Evolutionary conservation across 2,329 filamentous ascomycete species (phyloP).

Genomic region (Fusarium sp.): DNA sequence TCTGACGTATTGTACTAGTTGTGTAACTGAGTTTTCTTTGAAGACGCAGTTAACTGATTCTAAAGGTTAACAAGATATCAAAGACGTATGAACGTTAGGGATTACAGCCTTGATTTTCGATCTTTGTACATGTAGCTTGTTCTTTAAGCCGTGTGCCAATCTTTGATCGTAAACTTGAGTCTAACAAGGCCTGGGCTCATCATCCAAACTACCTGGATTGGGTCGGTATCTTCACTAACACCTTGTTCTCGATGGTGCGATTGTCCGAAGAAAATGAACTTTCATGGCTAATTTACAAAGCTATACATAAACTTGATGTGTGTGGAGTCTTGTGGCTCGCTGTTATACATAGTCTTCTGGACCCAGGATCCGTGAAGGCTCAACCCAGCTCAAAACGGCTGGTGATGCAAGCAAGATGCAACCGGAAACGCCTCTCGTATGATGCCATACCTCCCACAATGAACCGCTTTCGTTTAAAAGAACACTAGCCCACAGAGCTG

Average conservation of each 20-base stretch:
- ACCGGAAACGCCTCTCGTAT: conserved; percentile 39
- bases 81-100: too few species aligned
- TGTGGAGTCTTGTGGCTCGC: conserved; percentile 47
- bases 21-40: too few species aligned
- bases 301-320: conserved; percentile 33
- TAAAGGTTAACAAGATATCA: too few species aligned
- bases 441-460: conserved; percentile 12
- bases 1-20: too few species aligned
- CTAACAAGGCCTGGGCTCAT: neutral
- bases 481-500: neutral
- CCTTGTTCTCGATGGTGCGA: neutral
- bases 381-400: conserved; percentile 15
- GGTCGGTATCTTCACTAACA: neutral
- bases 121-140: neutral
- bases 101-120: too few species aligned
- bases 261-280: conserved; percentile 7
- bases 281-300: conserved; percentile 42
- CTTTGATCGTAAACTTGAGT: neutral
- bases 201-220: neutral
- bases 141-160: neutral
- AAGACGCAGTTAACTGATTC: too few species aligned
- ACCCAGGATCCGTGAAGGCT: conserved; percentile 17
- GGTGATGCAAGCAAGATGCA: conserved; percentile 30
- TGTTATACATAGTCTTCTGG: conserved; percentile 47
- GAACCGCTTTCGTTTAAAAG: conserved; percentile 6